Evolutionary conservation across 2,329 filamentous ascomycete species (phyloP).

Genomic region (Colletotrichum cuscutae): DNA sequence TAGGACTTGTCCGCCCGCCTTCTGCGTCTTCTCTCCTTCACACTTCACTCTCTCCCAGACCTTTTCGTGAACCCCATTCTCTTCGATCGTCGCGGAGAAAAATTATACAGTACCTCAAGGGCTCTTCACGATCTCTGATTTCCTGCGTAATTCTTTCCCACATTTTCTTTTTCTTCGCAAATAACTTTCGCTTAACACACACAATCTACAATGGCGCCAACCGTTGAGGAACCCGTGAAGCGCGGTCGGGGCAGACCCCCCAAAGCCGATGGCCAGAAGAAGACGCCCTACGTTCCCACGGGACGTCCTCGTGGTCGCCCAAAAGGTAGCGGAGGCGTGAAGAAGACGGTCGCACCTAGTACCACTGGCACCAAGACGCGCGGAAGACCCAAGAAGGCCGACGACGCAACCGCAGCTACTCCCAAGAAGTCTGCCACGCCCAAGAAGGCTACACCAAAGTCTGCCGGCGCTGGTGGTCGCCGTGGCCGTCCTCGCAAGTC

Average conservation of each 20-base stretch:
- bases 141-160: conserved; percentile 7
- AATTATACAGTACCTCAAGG: neutral
- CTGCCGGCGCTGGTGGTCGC: conserved; percentile 30
- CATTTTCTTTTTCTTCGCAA: neutral
- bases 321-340: conserved; percentile 51
- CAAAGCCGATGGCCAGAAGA: conserved; percentile 52
- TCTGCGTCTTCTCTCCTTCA: neutral
- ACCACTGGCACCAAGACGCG: conserved; percentile 39
- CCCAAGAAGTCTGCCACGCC: conserved; percentile 4
- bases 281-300: conserved; percentile 48
- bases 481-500: conserved; percentile 48
- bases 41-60: neutral
- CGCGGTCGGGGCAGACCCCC: conserved; percentile 51
- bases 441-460: conserved; percentile 27
- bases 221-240: conserved; percentile 39
- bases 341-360: conserved; percentile 34
- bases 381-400: conserved; percentile 45
- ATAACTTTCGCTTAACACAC: neutral
- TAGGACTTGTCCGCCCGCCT: neutral
- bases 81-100: neutral
- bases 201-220: conserved; percentile 34
- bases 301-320: conserved; percentile 61
- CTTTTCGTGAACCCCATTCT: neutral
- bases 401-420: conserved; percentile 19
- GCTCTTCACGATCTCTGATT: neutral